Percentiles rank a stretch among this genome's conserved stretches.
phyloP scores from a whole-genome alignment of 495 filamentous ascomycete species.

The Tricharina praecox region DNA sequence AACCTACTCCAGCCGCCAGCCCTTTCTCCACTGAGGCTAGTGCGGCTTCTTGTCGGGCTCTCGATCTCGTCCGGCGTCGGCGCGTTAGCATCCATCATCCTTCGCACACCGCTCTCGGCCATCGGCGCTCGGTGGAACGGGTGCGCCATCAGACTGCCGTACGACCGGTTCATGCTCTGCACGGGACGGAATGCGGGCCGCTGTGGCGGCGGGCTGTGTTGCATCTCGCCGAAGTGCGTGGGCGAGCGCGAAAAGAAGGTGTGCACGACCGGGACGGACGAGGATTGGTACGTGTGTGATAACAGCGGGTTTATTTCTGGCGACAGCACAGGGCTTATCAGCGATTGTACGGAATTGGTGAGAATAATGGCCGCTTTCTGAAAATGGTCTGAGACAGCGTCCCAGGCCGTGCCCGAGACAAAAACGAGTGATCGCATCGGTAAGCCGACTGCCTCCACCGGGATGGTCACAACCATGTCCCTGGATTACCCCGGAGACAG shows the following conservation, averaged over 20 bases:
- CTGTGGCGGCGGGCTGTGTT: background rate
- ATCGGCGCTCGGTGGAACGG: slow-evolving; percentile 25
- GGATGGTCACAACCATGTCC: too few relatives aligned
- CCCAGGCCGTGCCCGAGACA: too few relatives aligned
- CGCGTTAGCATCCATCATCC: slow-evolving; percentile 10
- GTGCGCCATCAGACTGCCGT: slow-evolving; percentile 21
- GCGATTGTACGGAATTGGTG: too few relatives aligned
- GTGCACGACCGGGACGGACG: slow-evolving; percentile 18
- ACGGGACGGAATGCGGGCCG: slow-evolving; percentile 22
- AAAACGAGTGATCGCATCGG: too few relatives aligned
- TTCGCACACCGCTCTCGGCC: slow-evolving; percentile 10
- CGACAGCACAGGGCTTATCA: too few relatives aligned
- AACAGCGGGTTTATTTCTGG: slow-evolving; percentile 10
- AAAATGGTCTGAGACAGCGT: too few relatives aligned
- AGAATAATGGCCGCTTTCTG: too few relatives aligned
- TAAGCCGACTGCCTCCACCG: too few relatives aligned
- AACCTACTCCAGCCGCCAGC: slow-evolving; percentile 12
- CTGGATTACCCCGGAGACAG: too few relatives aligned
- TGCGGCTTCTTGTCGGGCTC: slow-evolving; percentile 10
- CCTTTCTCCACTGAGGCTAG: slow-evolving; percentile 5
- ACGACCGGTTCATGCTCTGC: slow-evolving; percentile 24
- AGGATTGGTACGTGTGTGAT: slow-evolving; percentile 11
- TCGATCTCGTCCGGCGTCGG: slow-evolving; percentile 18
- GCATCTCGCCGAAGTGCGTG: slow-evolving; percentile 11
- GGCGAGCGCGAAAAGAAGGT: slow-evolving; percentile 19